These are phyloP conservation scores for Periglandula ipomoeae DNA, from an alignment of 2,329 filamentous ascomycete species.

Conservation along the genomic window DNA sequence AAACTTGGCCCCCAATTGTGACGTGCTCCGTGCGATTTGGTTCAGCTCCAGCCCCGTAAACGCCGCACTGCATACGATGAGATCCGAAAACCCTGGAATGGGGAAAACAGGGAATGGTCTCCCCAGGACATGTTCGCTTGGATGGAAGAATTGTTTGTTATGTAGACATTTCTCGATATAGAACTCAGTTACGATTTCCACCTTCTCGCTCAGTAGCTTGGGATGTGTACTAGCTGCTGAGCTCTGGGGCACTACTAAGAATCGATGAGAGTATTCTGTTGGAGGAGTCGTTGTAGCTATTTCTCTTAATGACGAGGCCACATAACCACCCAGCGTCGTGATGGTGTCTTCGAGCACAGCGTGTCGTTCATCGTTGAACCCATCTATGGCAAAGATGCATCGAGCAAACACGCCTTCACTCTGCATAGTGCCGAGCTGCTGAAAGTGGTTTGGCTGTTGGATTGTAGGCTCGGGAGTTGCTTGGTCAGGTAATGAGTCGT, in stretches of 20 bases:
- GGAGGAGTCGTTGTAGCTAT: conserved; percentile 21
- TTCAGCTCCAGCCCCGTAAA: conserved; percentile 79
- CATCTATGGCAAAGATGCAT: conserved; percentile 51
- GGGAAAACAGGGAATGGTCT: conserved; percentile 66
- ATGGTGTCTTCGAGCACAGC: conserved; percentile 39
- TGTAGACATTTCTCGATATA: conserved; percentile 87
- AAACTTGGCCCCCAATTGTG: conserved; percentile 71
- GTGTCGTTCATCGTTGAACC: conserved; percentile 45
- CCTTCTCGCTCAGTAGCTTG: conserved; percentile 23
- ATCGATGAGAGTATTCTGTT: conserved; percentile 28
- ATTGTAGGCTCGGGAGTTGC: conserved; percentile 7
- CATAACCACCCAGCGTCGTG: conserved; percentile 35
- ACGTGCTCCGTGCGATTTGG: conserved; percentile 70
- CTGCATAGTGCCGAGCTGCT: conserved; percentile 1
- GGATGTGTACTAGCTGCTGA: conserved; percentile 38
- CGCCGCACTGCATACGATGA: conserved; percentile 71
- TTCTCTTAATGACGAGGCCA: conserved; percentile 34
- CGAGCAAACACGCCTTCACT: conserved; percentile 39
- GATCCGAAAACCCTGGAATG: conserved; percentile 56
- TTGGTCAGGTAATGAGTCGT: conserved; percentile 6
- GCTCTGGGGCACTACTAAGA: conserved; percentile 46
- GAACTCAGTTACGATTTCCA: conserved; percentile 69
- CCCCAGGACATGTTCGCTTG: conserved; percentile 62
- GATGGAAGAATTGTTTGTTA: conserved; percentile 61
- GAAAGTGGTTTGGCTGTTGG: conserved; percentile 4